Base-by-base conservation (phyloP, 164 flowering plant species). In the Dillenia turbinata region DNA sequence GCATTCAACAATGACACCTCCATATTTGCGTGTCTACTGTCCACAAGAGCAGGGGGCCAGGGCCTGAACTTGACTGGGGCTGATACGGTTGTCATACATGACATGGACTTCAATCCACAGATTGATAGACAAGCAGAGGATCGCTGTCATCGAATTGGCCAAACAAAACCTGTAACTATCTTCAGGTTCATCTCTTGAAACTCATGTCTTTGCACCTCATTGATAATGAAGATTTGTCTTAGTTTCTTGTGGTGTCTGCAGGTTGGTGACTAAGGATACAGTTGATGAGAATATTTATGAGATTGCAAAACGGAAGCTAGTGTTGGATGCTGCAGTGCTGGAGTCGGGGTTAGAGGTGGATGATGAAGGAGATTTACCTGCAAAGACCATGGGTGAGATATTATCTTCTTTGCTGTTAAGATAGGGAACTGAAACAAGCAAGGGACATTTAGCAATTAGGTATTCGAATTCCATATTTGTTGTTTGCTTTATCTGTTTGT, bases 101-200 rank as follows among this genome's bases (percentile, higher is more conserved):
- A 94, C 78, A 83, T 94, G 98, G 97, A 94, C 82, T 94, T 90
- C 71, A 94, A 94, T 68, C 98, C 97, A 44, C 98, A 94, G 73
- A 85, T 94, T 67, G 98, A 94, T 54, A 79, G 97, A 12, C 96
- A 94, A 56, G 98, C 98, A 22, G 97, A 94, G 73, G 98, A 90
- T 60, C 90, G 98, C 12, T 94, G 97, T 75, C 98, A 94, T 54
- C 89, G 97, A 12, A 94, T 94, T 67, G 96, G 97, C 57, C 97
- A 94, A 79, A 85, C 86, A 52, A 94, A 85, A 68, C 83, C 90
- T 3, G 97, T 94, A n/a, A 86, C 96, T 46, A 63, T 94, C 54
- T 89, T 84, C 80, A 84, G 98, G 98, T 90, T 53, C 4, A 22
- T 12, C 11, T 8, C 6, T 15, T 24, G 9, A 52, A 3, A n/a